A percentile compares a stretch with the other conserved stretches of the same genome.
Conservation (phyloP, 164 flowering plant genomes). For the Pachysandra terminalis region DNA sequence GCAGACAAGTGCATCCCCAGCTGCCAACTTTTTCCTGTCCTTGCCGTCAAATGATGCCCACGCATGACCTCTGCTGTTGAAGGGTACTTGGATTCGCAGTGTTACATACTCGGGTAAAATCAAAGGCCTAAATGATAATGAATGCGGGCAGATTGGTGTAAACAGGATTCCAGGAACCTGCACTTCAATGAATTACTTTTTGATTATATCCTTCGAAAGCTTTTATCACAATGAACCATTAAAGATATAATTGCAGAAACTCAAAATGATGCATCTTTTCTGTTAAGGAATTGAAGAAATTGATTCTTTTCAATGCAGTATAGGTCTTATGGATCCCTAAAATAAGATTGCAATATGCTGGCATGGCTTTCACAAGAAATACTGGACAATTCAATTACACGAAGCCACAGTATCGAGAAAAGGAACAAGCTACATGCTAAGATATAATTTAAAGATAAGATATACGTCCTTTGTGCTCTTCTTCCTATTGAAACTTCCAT, state of each 20-base stretch:
- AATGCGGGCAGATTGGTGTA: slow-evolving; percentile 97
- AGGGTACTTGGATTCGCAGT: slow-evolving; percentile 79
- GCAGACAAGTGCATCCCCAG: slow-evolving; percentile 92
- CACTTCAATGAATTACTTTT: slow-evolving; percentile 2
- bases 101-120: slow-evolving; percentile 93
- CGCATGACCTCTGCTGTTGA: slow-evolving; percentile 83
- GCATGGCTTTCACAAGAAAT: too few relatives aligned
- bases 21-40: slow-evolving; percentile 63
- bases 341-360: too few relatives aligned
- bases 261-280: not conserved
- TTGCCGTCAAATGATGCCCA: slow-evolving; percentile 98
- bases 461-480: too few relatives aligned
- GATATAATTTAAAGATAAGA: too few relatives aligned
- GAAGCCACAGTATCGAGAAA: too few relatives aligned
- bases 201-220: not conserved
- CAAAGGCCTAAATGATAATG: slow-evolving; percentile 89
- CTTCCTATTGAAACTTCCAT: too few relatives aligned
- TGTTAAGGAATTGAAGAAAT: not conserved
- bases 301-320: not conserved
- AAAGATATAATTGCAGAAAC: not conserved
- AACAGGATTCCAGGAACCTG: slow-evolving; percentile 97
- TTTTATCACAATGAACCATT: not conserved
- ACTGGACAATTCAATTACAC: too few relatives aligned
- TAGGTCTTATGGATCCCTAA: not conserved
- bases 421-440: too few relatives aligned